These are phyloP conservation scores for Eleusine coracana DNA, from an alignment of 176 grass and related monocot genomes.

Conservation along the genomic window DNA sequence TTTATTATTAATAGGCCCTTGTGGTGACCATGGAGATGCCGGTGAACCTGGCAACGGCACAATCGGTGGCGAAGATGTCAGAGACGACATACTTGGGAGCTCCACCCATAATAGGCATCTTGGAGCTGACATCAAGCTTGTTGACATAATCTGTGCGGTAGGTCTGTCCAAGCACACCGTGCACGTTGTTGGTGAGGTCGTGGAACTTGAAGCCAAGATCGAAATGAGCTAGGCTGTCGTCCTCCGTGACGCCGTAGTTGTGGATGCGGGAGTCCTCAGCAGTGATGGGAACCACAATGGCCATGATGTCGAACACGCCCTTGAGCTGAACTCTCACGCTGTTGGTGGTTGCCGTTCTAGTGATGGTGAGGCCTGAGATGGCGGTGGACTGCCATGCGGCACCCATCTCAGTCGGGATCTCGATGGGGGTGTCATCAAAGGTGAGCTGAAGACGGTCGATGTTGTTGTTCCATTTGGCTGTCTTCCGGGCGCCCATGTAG, in stretches of 20 bases:
- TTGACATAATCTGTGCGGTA: slow-evolving; percentile 49
- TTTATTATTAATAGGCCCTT: background rate
- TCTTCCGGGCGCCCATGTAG: slow-evolving; percentile 45
- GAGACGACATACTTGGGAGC: slow-evolving; percentile 32
- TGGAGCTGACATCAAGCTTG: slow-evolving; percentile 43
- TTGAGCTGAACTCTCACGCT: slow-evolving; percentile 40
- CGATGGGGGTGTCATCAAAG: slow-evolving; percentile 35
- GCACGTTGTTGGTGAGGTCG: slow-evolving; percentile 33
- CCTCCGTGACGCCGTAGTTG: slow-evolving; percentile 38
- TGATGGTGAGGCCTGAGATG: slow-evolving; percentile 31
- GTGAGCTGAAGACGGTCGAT: slow-evolving; percentile 35
- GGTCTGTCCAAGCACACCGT: slow-evolving; percentile 58
- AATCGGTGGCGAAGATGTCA: slow-evolving; percentile 49
- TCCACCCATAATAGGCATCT: slow-evolving; percentile 55
- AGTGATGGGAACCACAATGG: slow-evolving; percentile 52
- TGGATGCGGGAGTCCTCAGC: slow-evolving; percentile 52
- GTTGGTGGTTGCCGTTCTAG: slow-evolving; percentile 35
- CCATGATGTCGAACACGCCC: slow-evolving; percentile 52
- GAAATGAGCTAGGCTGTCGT: slow-evolving; percentile 45
- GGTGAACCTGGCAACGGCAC: slow-evolving; percentile 29
- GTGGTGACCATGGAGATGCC: slow-evolving; percentile 3
- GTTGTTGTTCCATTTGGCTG: slow-evolving; percentile 30
- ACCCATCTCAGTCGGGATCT: slow-evolving; percentile 2
- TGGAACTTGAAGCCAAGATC: slow-evolving; percentile 57
- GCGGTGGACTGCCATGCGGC: slow-evolving; percentile 36